phyloP scores from a whole-genome alignment of 1,284 basidiomycete genomes.

The Fomitopsis pinicola region DNA sequence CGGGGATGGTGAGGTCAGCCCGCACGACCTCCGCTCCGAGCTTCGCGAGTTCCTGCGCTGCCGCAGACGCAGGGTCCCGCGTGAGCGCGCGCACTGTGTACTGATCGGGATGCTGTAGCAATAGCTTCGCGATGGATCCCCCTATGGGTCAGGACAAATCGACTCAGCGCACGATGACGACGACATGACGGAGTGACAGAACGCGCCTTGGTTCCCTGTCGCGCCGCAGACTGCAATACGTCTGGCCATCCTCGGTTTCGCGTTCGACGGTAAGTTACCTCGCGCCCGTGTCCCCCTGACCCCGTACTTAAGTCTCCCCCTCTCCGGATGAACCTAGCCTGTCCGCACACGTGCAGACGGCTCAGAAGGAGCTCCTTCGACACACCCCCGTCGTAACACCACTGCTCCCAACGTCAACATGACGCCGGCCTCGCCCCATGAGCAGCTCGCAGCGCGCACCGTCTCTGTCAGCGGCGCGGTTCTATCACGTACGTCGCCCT shows the following conservation, averaged over 20 bases:
- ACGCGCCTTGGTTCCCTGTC: conserved; percentile 19
- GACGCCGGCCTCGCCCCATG: not conserved
- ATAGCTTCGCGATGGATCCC: conserved; percentile 16
- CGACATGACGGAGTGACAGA: not conserved
- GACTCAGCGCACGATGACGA: not conserved
- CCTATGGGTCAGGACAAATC: conserved; percentile 5
- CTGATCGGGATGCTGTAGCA: conserved; percentile 14
- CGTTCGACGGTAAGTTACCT: not conserved
- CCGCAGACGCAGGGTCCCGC: conserved; percentile 12
- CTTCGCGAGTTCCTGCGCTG: conserved; percentile 11
- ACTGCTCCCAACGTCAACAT: not conserved
- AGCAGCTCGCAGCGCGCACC: not conserved
- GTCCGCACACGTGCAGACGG: not conserved
- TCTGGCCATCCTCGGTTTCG: conserved; percentile 9
- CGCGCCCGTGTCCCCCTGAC: not conserved
- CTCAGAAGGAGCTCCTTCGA: not conserved
- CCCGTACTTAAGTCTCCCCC: not conserved
- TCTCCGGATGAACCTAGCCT: not conserved
- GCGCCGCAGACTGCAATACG: conserved; percentile 20
- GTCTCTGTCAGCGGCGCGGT: not conserved
- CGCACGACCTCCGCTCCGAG: conserved; percentile 18
- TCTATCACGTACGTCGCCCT: not conserved
- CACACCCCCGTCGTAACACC: not conserved
- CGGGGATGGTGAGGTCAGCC: conserved; percentile 16
- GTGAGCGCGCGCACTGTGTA: conserved; percentile 19